Base-by-base conservation (phyloP, 331 rosid genomes). In the Malus hybrid region DNA sequence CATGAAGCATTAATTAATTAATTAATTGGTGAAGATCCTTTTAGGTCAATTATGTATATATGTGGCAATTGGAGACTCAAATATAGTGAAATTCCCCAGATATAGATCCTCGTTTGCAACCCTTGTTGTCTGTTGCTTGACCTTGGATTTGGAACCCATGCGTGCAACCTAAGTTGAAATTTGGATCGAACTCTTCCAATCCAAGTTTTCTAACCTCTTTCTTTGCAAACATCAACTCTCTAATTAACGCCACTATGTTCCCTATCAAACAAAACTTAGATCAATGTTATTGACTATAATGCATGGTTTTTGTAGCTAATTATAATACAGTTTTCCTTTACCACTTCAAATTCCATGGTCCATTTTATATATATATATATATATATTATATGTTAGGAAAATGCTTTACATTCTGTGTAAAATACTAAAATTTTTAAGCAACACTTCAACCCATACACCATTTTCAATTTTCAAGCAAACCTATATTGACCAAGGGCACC, bases 101-200 rank as follows among this genome's bases (percentile, higher is more conserved):
- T 33, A 66, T 28, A 48, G 78, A 73, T 53, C 79, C 82, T 79
- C 78, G 85, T 87, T 79, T 80, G 77, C 30, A 68, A 71, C 70
- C 68, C 74, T 83, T 57, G 39, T 82, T 79, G 85, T 81, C 82
- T 84, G 72, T 68, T 77, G 66, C 66, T 11, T 71, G 72, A 62
- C 63, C 63, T 77, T 57, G 83, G 80, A 67, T 75, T 81, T 20
- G 57, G 56, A n/a, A 79, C 63, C 78, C 81, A 70, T 69, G 62
- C 81, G 70, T 80, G 73, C 70, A 82, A 77, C 84, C 71, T 63
- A 79, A 79, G 84, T 73, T 78, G 75, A 79, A 74, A 75, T 66
- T 48, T 62, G 61, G 76, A 75, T 83, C 87, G 73, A 83, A 83
- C 55, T 44, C 73, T 71, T 63, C 7, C 58, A 60, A 78, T 69